A percentile compares a stretch with the other conserved stretches of the same genome.
Conservation (phyloP, 2,329 filamentous ascomycete genomes). For the Claviceps arundinis region DNA sequence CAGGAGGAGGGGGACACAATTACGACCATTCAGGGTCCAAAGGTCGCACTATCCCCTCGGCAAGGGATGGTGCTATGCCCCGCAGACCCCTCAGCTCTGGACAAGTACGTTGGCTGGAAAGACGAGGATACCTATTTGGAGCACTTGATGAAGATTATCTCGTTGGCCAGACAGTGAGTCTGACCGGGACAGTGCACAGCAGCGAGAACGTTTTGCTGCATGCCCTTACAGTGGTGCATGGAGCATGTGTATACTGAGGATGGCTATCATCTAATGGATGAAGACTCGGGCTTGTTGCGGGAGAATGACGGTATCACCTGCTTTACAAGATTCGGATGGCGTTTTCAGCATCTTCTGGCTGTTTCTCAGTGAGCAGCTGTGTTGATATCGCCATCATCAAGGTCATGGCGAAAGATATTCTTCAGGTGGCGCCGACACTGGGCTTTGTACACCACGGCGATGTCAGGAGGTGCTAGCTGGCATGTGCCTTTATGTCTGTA, state of each 20-base stretch:
- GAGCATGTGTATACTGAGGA: slow-evolving; percentile 18
- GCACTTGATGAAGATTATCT: too few relatives aligned
- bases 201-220: slow-evolving; percentile 1
- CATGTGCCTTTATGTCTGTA: not conserved
- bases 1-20: too few relatives aligned
- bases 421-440: slow-evolving; percentile 12
- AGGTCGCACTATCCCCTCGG: too few relatives aligned
- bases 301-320: slow-evolving; percentile 24
- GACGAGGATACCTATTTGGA: too few relatives aligned
- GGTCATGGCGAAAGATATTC: slow-evolving; percentile 15
- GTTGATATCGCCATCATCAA: slow-evolving; percentile 18
- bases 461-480: slow-evolving; percentile 17
- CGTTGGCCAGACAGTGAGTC: too few relatives aligned
- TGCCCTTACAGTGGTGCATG: slow-evolving; percentile 1
- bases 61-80: too few relatives aligned
- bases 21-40: too few relatives aligned
- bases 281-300: slow-evolving; percentile 15
- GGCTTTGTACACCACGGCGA: slow-evolving; percentile 13
- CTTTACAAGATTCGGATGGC: slow-evolving; percentile 30
- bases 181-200: not conserved
- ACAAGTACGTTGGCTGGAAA: too few relatives aligned
- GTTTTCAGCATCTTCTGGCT: slow-evolving; percentile 33
- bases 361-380: slow-evolving; percentile 16
- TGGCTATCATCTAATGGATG: slow-evolving; percentile 30
- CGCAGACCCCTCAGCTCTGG: too few relatives aligned